Evolutionary conservation across 2,329 filamentous ascomycete species (phyloP), one percentile per base, ranked within the genome.

Genomic region (Metarhizium anisopliae): DNA sequence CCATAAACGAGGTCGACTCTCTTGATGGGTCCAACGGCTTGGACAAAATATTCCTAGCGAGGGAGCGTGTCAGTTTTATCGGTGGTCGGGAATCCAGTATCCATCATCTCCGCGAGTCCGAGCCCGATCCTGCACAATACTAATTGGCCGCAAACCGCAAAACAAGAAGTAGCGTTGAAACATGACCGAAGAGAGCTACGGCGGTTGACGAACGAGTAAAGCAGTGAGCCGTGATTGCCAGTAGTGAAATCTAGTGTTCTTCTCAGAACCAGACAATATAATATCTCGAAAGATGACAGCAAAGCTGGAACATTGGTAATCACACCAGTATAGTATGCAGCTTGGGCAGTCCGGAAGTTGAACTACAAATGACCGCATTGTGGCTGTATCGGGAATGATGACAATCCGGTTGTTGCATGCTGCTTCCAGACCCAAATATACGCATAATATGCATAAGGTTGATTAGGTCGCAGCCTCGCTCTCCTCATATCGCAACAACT

Each of bases 1-100:
- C 93, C 94, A 75, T 99, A 99, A 53, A 89, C 90, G 66, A 99
- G 80, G 64, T 94, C 86, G 61, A 95, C 90, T 73, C 83, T 87
- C 82, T 95, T 96, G 74, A 97, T 89, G 61, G 88, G 83, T 64
- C 92, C 93, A 71, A 96, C 85, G 66, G 89, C 87, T 69, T 90
- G 87, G 68, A 80, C 76, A 73, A 99, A 97, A 75, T 97, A 99
- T 77, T 99, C 94, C 94, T 99, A 90, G 76, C 74, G 74, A 72
- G 74, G 73, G 72, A 78, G 77, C 71, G 77, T 74, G 85, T 90
- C 84, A 90, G 87, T 89, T 89, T 67, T 78, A 74, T 70, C 72
- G 64, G 63, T 63, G 66, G 63, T 59, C 60, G 62, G 59, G 56
- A 55, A 59, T 62, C 62, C 20, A 45, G 25, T 20, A 25, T 16